phyloP scores from a whole-genome alignment of 495 filamentous ascomycete genomes.

The Aspergillus campestris region DNA sequence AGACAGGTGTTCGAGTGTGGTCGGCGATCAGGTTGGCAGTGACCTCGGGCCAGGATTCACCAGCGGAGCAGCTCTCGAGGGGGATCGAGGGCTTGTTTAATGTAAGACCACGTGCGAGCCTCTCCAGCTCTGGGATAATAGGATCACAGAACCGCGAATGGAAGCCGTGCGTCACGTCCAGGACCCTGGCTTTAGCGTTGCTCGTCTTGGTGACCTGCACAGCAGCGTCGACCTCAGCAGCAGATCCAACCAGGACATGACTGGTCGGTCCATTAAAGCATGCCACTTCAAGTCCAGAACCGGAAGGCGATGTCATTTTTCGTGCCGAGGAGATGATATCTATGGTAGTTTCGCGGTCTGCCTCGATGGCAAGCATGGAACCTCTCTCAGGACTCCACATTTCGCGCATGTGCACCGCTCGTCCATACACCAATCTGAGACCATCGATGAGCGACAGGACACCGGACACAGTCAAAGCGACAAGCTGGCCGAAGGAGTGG shows the following conservation, averaged over 20 bases:
- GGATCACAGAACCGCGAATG: conserved; percentile 38
- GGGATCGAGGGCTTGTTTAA: conserved; percentile 25
- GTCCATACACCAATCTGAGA: conserved; percentile 29
- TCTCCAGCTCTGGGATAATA: conserved; percentile 18
- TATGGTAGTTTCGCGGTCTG: background rate
- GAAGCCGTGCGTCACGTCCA: conserved; percentile 44
- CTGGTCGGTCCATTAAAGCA: conserved; percentile 41
- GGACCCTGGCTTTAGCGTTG: conserved; percentile 25
- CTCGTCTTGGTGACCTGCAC: background rate
- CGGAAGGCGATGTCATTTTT: background rate
- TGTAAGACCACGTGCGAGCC: conserved; percentile 12
- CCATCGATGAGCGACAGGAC: conserved; percentile 22
- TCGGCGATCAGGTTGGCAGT: conserved; percentile 28
- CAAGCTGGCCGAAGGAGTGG: conserved; percentile 42
- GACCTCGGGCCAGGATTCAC: conserved; percentile 21
- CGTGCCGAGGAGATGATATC: background rate
- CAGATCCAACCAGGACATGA: conserved; percentile 35
- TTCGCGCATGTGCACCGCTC: conserved; percentile 32
- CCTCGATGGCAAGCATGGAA: conserved; percentile 41
- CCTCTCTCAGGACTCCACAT: conserved; percentile 41
- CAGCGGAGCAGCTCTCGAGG: conserved; percentile 21
- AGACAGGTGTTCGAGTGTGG: conserved; percentile 44
- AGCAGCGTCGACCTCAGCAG: conserved; percentile 17
- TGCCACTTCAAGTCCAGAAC: conserved; percentile 17
- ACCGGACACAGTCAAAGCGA: conserved; percentile 28